A percentile compares a stretch with the other conserved stretches of the same genome.
Evolutionary conservation across 1,284 basidiomycete genomes (phyloP).

Genomic region (Ustilago lituana): DNA sequence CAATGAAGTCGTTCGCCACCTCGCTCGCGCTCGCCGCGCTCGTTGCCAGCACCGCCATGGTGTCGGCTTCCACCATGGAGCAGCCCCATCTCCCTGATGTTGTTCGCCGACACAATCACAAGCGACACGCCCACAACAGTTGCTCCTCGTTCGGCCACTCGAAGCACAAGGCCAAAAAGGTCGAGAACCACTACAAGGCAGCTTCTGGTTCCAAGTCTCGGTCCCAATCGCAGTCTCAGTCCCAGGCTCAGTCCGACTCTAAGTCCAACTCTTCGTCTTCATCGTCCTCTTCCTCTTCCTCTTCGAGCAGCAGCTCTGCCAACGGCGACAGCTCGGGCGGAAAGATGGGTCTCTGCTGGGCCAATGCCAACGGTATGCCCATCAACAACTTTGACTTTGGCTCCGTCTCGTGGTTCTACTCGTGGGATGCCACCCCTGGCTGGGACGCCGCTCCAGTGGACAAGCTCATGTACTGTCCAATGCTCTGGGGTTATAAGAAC

Average conservation of each 20-base stretch:
- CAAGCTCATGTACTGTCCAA: constrained; percentile 60
- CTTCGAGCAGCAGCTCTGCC: constrained; percentile 18
- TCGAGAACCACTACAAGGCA: constrained; percentile 6
- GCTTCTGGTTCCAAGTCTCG: constrained; percentile 9
- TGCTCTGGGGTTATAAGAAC: constrained; percentile 60
- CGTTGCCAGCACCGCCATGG: constrained; percentile 40
- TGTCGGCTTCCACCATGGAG: constrained; percentile 36
- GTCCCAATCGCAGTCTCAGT: constrained; percentile 1
- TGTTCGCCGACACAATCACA: constrained; percentile 35
- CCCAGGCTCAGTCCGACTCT: neutral
- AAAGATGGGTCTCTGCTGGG: constrained; percentile 60
- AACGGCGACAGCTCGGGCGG: constrained; percentile 23
- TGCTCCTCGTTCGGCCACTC: constrained; percentile 25
- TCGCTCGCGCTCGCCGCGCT: constrained; percentile 33
- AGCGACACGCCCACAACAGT: constrained; percentile 13
- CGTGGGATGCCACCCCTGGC: constrained; percentile 51
- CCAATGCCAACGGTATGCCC: constrained; percentile 52
- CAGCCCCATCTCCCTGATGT: constrained; percentile 20
- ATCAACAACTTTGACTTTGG: constrained; percentile 49
- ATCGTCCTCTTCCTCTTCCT: constrained; percentile 24
- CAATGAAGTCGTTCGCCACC: constrained; percentile 41
- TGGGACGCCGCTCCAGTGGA: constrained; percentile 49
- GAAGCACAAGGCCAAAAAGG: constrained; percentile 24
- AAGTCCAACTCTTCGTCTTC: constrained; percentile 10
- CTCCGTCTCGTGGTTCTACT: constrained; percentile 58